Conservation (phyloP, 78 protist genomes). For the Tieghemostelium lacteum region DNA sequence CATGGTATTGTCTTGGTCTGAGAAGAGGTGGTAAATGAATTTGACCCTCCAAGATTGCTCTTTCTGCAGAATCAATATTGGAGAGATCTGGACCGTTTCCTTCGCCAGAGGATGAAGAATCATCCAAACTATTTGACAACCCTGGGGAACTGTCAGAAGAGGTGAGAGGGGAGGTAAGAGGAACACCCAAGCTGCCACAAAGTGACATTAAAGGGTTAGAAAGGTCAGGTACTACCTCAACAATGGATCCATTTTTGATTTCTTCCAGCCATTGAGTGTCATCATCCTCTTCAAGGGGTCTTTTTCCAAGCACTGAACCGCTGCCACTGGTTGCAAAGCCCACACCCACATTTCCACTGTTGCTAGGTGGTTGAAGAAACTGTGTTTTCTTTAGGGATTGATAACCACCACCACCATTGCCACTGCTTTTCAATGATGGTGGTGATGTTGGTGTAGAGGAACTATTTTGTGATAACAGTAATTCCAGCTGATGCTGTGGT, state of each 20-base stretch:
- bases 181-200: neutral
- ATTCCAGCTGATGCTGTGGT: no score
- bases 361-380: neutral
- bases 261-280: conserved; percentile 55
- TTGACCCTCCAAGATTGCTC: conserved; percentile 68
- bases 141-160: neutral
- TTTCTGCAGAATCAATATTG: conserved; percentile 28
- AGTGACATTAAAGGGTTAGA: conserved; percentile 10
- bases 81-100: conserved; percentile 22
- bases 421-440: neutral
- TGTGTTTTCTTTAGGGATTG: neutral
- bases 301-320: neutral
- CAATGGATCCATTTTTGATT: neutral
- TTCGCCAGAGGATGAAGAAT: conserved; percentile 7
- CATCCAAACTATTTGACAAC: neutral
- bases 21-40: conserved; percentile 70
- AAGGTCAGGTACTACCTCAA: conserved; percentile 67
- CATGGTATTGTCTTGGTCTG: conserved; percentile 77
- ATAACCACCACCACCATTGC: neutral
- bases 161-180: neutral
- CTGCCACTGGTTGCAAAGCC: neutral
- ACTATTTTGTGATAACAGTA: no score
- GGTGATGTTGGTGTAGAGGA: neutral
- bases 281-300: neutral
- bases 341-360: neutral